Evolutionary conservation across 768 basidiomycete species (phyloP), one percentile per base, ranked within the genome.

Genomic region (Mycena floridula): DNA sequence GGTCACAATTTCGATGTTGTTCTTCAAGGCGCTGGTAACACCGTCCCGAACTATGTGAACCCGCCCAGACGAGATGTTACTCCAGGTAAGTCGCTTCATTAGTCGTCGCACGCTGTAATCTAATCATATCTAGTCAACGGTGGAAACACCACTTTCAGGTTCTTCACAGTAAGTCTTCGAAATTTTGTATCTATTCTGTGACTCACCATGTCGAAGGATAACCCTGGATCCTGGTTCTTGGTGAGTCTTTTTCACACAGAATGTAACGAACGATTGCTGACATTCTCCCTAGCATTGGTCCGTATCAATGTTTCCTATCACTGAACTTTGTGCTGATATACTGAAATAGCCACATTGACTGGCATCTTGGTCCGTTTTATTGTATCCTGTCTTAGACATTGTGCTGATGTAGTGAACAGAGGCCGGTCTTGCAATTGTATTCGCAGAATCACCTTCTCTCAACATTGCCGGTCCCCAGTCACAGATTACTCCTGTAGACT

Each of bases 211-310:
- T n/a, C n/a, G 52, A 57, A 54, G 27, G 75, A 79, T 48, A 85
- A 84, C 60, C 66, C 83, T 0, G 83, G 82, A 20, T 72, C 75
- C 5, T 80, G 77, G 74, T 68, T 74, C 61, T 60, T 73, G 40
- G n/a, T n/a, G n/a, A n/a, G n/a, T n/a, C n/a, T n/a, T n/a, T n/a
- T n/a, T n/a, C n/a, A n/a, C n/a, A n/a, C n/a, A n/a, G n/a, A n/a
- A n/a, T n/a, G n/a, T n/a, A n/a, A n/a, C n/a, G n/a, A n/a, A n/a
- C n/a, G n/a, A n/a, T n/a, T n/a, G n/a, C n/a, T n/a, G n/a, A n/a
- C n/a, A n/a, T n/a, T n/a, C n/a, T n/a, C n/a, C n/a, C n/a, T n/a
- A n/a, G n/a, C n/a, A n/a, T n/a, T n/a, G n/a, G n/a, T n/a, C n/a
- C n/a, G n/a, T n/a, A n/a, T n/a, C n/a, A n/a, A n/a, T n/a, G n/a